Evolutionary conservation across 202 grass and related monocot genomes (phyloP).

Genomic region (Schoenoplectus tabernaemontani): DNA sequence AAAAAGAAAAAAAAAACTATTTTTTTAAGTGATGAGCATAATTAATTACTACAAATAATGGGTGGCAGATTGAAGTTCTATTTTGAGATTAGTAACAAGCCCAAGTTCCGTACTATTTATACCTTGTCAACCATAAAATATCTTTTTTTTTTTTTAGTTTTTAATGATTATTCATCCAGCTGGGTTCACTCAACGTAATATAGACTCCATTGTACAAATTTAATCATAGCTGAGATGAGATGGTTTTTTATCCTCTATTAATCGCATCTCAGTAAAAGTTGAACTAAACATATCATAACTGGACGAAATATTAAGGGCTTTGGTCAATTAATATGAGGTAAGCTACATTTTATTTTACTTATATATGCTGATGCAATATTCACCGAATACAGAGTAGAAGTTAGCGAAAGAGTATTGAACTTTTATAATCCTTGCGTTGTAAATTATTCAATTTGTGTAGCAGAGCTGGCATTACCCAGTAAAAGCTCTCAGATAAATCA

Average conservation of each 20-base stretch:
- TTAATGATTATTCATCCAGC: neutral
- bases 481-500: no score
- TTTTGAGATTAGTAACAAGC: neutral
- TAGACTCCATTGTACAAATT: neutral
- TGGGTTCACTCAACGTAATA: neutral
- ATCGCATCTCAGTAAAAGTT: neutral
- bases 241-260: neutral
- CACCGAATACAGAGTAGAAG: no score
- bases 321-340: no score
- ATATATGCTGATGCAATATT: no score
- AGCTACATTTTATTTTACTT: no score
- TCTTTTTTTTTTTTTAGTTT: no score
- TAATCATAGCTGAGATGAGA: neutral
- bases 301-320: no score
- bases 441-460: no score
- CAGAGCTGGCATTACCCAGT: no score
- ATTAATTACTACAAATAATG: no score
- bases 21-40: neutral
- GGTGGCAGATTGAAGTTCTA: slow-evolving; percentile 1
- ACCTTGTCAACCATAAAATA: neutral
- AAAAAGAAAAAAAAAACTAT: neutral
- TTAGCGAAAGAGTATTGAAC: no score
- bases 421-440: no score
- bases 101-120: neutral
- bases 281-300: slow-evolving; percentile 1